Conservation (phyloP, 2,329 filamentous ascomycete genomes). For the Botrytis sinoallii region DNA sequence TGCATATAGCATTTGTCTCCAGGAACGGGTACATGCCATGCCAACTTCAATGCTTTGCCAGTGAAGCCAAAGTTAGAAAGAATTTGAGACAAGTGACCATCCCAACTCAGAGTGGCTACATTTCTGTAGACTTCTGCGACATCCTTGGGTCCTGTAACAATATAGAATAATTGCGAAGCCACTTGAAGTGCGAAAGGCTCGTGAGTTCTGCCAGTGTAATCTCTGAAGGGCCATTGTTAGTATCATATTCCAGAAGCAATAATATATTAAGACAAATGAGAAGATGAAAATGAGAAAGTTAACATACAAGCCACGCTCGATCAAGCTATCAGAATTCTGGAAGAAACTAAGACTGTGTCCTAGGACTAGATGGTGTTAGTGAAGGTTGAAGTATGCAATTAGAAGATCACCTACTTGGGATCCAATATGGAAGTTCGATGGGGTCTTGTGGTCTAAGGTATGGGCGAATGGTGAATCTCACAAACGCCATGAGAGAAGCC, state of each 20-base stretch:
- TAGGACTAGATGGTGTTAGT: not conserved
- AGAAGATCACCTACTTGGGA: constrained; percentile 11
- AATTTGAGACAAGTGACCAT: constrained; percentile 10
- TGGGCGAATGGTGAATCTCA: constrained; percentile 16
- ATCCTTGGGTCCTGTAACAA: not conserved
- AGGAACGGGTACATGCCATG: constrained; percentile 5
- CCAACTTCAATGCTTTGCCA: constrained; percentile 5
- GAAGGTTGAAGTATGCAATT: not conserved
- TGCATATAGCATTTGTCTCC: constrained; percentile 14
- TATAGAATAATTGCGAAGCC: constrained; percentile 11
- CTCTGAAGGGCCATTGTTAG: not conserved
- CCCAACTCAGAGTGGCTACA: constrained; percentile 6
- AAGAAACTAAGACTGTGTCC: constrained; percentile 9
- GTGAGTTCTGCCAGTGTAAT: not conserved
- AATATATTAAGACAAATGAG: not conserved
- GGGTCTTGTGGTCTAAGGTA: constrained; percentile 13
- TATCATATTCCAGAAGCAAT: not conserved
- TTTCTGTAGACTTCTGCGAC: constrained; percentile 11
- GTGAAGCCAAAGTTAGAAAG: constrained; percentile 10
- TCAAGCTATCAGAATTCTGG: constrained; percentile 6
- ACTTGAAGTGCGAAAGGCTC: constrained; percentile 7
- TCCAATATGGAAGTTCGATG: constrained; percentile 17
- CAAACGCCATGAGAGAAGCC: constrained; percentile 12
- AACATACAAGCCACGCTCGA: constrained; percentile 5
- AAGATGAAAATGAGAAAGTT: not conserved